phyloP scores from a whole-genome alignment of 169 alveolate species.

The Cryptosporidium canis region DNA sequence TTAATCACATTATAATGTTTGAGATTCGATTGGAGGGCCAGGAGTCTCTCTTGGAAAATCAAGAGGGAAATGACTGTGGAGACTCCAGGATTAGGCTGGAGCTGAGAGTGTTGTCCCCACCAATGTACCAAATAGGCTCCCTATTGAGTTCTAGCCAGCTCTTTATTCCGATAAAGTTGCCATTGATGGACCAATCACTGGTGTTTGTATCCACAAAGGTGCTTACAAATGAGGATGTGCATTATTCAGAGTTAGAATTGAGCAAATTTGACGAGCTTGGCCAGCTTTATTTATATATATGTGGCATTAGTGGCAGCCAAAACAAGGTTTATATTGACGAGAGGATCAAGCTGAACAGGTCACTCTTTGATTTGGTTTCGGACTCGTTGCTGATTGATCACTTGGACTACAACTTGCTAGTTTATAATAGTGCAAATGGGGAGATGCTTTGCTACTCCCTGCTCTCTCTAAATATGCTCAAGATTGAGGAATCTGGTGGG shows the following conservation, averaged over 20 bases:
- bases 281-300: slow-evolving; percentile 28
- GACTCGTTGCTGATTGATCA: not conserved
- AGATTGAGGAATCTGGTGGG: not conserved
- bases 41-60: not conserved
- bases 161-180: not conserved
- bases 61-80: not conserved
- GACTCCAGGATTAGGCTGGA: not conserved
- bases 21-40: not conserved
- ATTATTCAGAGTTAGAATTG: not conserved
- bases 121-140: not conserved
- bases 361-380: not conserved
- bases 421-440: not conserved
- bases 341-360: slow-evolving; percentile 1
- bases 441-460: slow-evolving; percentile 21
- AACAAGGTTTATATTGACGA: not conserved
- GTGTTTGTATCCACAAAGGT: slow-evolving; percentile 9
- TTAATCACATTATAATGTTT: slow-evolving; percentile 19
- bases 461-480: slow-evolving; percentile 23
- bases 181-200: not conserved
- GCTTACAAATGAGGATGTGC: not conserved
- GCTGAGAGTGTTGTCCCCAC: not conserved
- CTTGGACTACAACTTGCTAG: slow-evolving; percentile 20
- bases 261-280: not conserved
- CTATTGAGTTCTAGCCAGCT: not conserved
- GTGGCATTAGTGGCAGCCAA: not conserved